A percentile compares a stretch with the other conserved stretches of the same genome.
Evolutionary conservation across 2,329 filamentous ascomycete species (phyloP).

Genomic region (Pochonia chlamydosporia): DNA sequence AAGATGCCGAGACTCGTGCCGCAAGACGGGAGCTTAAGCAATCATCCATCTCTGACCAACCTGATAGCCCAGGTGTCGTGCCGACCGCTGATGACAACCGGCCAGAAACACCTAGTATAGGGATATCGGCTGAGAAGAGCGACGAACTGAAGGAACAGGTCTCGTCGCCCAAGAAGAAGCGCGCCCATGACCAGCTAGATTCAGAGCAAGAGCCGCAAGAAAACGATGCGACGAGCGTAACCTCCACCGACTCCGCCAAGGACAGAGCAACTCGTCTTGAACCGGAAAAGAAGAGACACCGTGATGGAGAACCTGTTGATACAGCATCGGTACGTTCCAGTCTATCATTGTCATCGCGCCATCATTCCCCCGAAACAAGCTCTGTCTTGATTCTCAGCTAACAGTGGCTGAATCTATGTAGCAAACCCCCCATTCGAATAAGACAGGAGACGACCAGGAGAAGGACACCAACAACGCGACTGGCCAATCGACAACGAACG

Average conservation of each 20-base stretch:
- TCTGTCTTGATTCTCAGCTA: background rate
- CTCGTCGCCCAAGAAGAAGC: constrained; percentile 61
- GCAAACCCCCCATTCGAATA: background rate
- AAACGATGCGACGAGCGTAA: constrained; percentile 36
- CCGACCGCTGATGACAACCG: constrained; percentile 15
- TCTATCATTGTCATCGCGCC: too few species aligned
- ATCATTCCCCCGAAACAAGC: too few species aligned
- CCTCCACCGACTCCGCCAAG: constrained; percentile 39
- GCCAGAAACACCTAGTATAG: constrained; percentile 28
- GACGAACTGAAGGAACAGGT: constrained; percentile 42
- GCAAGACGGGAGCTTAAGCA: constrained; percentile 60
- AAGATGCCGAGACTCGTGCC: constrained; percentile 59
- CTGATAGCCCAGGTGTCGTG: constrained; percentile 6
- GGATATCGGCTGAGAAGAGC: constrained; percentile 25
- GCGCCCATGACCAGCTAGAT: constrained; percentile 54
- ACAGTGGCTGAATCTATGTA: background rate
- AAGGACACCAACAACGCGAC: background rate
- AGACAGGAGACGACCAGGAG: background rate
- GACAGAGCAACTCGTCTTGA: constrained; percentile 42
- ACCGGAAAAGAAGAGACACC: constrained; percentile 60
- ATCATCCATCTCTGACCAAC: constrained; percentile 51
- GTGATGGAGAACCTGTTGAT: constrained; percentile 41
- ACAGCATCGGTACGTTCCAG: constrained; percentile 25
- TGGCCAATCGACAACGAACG: constrained; percentile 20
- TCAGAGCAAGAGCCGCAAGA: constrained; percentile 36